These are phyloP conservation scores for Malus domestica DNA, from an alignment of 306 rosid genomes.

Conservation along the genomic window DNA sequence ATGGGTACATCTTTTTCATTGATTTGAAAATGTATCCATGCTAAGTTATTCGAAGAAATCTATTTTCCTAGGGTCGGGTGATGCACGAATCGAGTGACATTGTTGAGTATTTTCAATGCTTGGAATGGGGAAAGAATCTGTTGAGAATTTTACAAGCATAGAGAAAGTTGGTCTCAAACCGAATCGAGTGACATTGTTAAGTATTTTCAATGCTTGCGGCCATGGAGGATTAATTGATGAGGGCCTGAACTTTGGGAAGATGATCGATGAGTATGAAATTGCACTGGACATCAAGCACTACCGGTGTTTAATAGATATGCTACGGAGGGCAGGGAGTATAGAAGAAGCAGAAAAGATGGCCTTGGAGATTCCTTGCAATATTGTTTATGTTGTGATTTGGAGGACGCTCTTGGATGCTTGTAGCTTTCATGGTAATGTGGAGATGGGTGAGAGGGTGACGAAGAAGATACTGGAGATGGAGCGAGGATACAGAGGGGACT, in stretches of 20 bases:
- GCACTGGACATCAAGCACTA: constrained; percentile 52
- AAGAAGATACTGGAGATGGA: constrained; percentile 48
- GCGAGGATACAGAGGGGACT: constrained; percentile 62
- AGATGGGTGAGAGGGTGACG: constrained; percentile 51
- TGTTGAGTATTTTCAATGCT: too few relatives aligned
- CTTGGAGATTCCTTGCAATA: constrained; percentile 45
- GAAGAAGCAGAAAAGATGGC: constrained; percentile 62
- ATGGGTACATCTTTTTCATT: too few relatives aligned
- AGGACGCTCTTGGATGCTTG: constrained; percentile 69
- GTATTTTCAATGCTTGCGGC: constrained; percentile 60
- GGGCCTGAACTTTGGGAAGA: constrained; percentile 49
- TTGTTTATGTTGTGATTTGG: constrained; percentile 58
- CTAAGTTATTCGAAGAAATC: too few relatives aligned
- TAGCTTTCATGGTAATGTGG: constrained; percentile 50
- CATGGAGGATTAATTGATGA: constrained; percentile 72
- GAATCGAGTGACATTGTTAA: constrained; percentile 45
- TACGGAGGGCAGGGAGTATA: constrained; percentile 39
- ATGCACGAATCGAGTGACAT: too few relatives aligned
- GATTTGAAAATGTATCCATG: too few relatives aligned
- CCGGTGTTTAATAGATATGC: constrained; percentile 67
- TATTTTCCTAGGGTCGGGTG: too few relatives aligned
- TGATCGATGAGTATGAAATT: constrained; percentile 22
- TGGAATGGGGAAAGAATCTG: too few relatives aligned
- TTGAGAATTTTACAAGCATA: too few relatives aligned
- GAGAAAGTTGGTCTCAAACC: background rate